phyloP scores from a whole-genome alignment of 2,329 filamentous ascomycete species.

The Talaromyces rugulosus region DNA sequence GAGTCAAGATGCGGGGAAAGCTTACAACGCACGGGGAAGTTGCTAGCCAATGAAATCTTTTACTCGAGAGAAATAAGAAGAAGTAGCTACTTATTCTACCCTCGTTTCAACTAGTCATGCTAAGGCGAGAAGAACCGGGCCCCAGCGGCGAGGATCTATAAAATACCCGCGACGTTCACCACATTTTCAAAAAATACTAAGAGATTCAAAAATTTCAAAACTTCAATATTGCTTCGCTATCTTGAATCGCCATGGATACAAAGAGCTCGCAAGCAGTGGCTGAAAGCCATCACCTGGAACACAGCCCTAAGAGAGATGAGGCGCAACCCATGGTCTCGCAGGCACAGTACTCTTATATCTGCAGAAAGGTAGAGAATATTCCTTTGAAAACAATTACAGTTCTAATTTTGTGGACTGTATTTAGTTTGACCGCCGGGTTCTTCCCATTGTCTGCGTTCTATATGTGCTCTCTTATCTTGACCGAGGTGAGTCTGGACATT shows the following conservation, averaged over 20 bases:
- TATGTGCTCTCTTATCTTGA: neutral
- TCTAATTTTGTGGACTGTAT: neutral
- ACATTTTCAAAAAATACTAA: neutral
- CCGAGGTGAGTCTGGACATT: no score
- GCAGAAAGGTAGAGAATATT: neutral
- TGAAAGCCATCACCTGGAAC: neutral
- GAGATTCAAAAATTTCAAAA: neutral
- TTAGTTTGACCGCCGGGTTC: neutral
- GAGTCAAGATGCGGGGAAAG: no score
- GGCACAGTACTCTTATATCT: neutral
- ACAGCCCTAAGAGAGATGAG: neutral
- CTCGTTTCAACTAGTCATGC: no score
- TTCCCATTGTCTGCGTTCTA: slow-evolving; percentile 1
- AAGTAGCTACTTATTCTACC: no score
- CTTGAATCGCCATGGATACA: neutral
- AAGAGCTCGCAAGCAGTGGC: neutral
- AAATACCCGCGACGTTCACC: no score
- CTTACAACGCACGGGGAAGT: neutral
- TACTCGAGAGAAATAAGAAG: neutral
- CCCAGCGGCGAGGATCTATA: no score
- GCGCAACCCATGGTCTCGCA: neutral
- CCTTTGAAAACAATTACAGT: neutral
- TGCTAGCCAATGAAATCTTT: neutral
- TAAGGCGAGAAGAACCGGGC: no score
- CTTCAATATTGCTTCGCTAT: neutral